Conservation (phyloP, 1,284 basidiomycete species). For the Sporisorium reilianum region DNA sequence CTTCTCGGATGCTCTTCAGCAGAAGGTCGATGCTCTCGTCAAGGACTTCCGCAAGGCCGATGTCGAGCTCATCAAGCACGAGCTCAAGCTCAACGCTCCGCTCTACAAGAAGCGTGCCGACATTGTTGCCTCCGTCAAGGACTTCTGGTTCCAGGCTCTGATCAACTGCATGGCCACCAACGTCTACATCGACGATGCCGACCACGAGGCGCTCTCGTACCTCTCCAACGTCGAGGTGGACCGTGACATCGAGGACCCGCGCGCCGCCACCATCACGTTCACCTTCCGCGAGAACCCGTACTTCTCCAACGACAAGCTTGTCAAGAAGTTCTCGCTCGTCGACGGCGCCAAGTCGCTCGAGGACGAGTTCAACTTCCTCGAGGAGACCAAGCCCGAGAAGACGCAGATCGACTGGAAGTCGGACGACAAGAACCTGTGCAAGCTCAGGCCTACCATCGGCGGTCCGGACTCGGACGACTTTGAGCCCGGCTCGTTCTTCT, state of each 20-base stretch:
- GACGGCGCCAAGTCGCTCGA: constrained; percentile 55
- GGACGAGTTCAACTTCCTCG: constrained; percentile 63
- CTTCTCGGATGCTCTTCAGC: constrained; percentile 46
- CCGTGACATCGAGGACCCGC: constrained; percentile 60
- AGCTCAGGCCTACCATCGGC: constrained; percentile 78
- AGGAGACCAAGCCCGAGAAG: constrained; percentile 61
- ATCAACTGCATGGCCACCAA: constrained; percentile 65
- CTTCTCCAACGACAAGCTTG: constrained; percentile 58
- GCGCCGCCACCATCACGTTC: constrained; percentile 61
- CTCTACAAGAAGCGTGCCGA: constrained; percentile 64
- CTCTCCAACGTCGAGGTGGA: constrained; percentile 59
- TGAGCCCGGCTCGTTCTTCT: constrained; percentile 87
- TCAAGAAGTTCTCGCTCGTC: constrained; percentile 61
- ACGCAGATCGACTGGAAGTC: constrained; percentile 84
- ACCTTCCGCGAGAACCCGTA: constrained; percentile 63
- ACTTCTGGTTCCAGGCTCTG: constrained; percentile 66
- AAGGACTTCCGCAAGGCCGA: constrained; percentile 58
- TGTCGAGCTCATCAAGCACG: constrained; percentile 59
- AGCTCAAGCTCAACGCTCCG: constrained; percentile 59
- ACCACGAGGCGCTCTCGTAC: constrained; percentile 60
- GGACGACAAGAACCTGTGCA: constrained; percentile 79
- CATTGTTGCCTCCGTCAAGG: constrained; percentile 54
- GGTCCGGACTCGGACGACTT: constrained; percentile 70
- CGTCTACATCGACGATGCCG: constrained; percentile 67
- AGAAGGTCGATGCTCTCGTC: constrained; percentile 52